These are phyloP conservation scores for Cytospora mali DNA, from an alignment of 2,329 filamentous ascomycete genomes.

Conservation along the genomic window DNA sequence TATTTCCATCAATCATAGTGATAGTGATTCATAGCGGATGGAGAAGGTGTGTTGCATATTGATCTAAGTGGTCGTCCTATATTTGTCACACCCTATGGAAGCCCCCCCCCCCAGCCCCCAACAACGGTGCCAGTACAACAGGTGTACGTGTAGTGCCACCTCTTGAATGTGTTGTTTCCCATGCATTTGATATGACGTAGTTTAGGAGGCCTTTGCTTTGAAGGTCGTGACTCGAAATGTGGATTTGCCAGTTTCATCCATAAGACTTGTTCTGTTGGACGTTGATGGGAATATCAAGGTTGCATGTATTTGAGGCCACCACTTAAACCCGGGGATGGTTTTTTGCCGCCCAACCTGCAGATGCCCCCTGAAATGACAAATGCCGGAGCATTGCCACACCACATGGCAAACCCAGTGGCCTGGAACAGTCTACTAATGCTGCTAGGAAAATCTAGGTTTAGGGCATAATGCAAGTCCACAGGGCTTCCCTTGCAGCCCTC, in stretches of 20 bases:
- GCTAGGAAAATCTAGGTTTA: not conserved
- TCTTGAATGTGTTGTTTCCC: not conserved
- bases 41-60: constrained; percentile 8
- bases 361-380: constrained; percentile 6
- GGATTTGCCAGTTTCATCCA: constrained; percentile 10
- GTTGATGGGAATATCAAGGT: constrained; percentile 9
- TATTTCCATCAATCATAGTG: not conserved
- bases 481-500: constrained; percentile 4
- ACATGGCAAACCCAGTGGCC: constrained; percentile 11
- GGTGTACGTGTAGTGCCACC: constrained; percentile 10
- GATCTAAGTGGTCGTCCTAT: constrained; percentile 9
- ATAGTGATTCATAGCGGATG: constrained; percentile 6
- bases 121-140: not conserved
- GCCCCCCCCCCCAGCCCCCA: too few relatives aligned
- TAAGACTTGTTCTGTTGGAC: constrained; percentile 1
- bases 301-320: too few relatives aligned
- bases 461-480: not conserved
- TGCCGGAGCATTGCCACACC: constrained; percentile 17
- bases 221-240: constrained; percentile 7
- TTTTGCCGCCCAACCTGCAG: constrained; percentile 18
- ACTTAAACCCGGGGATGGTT: constrained; percentile 9
- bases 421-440: not conserved
- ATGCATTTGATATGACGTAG: constrained; percentile 14
- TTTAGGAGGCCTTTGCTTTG: constrained; percentile 7
- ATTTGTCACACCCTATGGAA: constrained; percentile 3